Evolutionary conservation across 1,284 basidiomycete species (phyloP).

Genomic region (Sporisorium reilianum): DNA sequence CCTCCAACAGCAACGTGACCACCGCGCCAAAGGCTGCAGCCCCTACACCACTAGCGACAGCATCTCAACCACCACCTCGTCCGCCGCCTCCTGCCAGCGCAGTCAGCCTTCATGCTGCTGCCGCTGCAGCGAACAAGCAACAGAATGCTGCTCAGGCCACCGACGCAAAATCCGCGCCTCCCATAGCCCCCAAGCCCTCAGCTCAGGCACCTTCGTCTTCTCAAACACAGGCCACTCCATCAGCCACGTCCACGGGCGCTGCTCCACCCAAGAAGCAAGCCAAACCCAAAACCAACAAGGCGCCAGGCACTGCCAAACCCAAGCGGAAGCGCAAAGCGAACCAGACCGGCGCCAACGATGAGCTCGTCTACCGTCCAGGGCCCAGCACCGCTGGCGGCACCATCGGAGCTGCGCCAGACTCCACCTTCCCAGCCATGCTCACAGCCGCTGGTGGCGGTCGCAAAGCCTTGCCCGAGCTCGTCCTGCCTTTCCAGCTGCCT

Average conservation of each 20-base stretch:
- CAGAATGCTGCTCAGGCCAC: slow-evolving; percentile 10
- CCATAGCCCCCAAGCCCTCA: slow-evolving; percentile 10
- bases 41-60: not conserved
- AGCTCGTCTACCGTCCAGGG: slow-evolving; percentile 29
- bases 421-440: slow-evolving; percentile 40
- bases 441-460: slow-evolving; percentile 57
- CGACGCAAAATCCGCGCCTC: slow-evolving; percentile 4
- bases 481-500: slow-evolving; percentile 53
- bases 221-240: not conserved
- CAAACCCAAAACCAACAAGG: slow-evolving; percentile 26
- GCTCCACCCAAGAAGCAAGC: slow-evolving; percentile 22
- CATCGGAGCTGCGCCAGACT: slow-evolving; percentile 51
- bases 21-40: not conserved
- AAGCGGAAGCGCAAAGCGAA: slow-evolving; percentile 50
- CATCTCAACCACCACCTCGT: slow-evolving; percentile 8
- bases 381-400: slow-evolving; percentile 55
- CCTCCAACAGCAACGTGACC: not conserved
- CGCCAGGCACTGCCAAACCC: slow-evolving; percentile 34
- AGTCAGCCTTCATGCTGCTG: slow-evolving; percentile 37
- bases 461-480: slow-evolving; percentile 57
- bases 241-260: slow-evolving; percentile 1
- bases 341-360: slow-evolving; percentile 29
- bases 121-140: slow-evolving; percentile 18
- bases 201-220: not conserved
- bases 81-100: slow-evolving; percentile 38